Percentiles rank a stretch among this genome's conserved stretches.
Evolutionary conservation across 805 yeast species (phyloP).

Genomic region (Lachancea dasiensis): DNA sequence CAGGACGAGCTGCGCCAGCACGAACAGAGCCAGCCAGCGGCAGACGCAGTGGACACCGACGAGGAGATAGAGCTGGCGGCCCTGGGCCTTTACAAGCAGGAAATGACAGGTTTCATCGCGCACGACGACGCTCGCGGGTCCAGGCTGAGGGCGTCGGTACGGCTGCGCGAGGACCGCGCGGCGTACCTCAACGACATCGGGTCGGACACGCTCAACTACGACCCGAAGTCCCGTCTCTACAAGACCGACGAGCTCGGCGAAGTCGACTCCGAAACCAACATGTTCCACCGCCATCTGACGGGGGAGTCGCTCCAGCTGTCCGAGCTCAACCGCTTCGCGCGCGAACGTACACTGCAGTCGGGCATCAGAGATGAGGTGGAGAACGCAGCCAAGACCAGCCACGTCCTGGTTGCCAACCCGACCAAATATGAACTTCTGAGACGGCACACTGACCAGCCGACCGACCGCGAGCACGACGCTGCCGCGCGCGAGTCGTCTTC

Average conservation of each 20-base stretch:
- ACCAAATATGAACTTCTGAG: constrained; percentile 30
- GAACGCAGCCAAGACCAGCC: constrained; percentile 22
- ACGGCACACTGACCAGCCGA: constrained; percentile 14
- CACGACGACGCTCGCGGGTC: constrained; percentile 16
- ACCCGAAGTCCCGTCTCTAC: constrained; percentile 46
- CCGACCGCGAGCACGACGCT: not conserved
- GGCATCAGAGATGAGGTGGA: constrained; percentile 27
- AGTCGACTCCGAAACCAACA: constrained; percentile 35
- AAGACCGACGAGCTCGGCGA: constrained; percentile 32
- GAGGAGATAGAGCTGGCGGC: constrained; percentile 40
- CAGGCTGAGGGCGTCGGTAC: constrained; percentile 34
- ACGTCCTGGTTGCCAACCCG: constrained; percentile 33
- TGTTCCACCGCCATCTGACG: constrained; percentile 48
- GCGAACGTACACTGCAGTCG: constrained; percentile 35
- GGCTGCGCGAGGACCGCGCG: constrained; percentile 77
- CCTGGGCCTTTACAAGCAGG: constrained; percentile 32
- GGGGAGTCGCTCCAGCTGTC: constrained; percentile 55
- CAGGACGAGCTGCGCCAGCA: constrained; percentile 28
- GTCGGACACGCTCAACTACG: constrained; percentile 41
- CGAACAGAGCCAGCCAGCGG: constrained; percentile 7
- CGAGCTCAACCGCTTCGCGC: constrained; percentile 44
- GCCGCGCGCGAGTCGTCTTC: constrained; percentile 7
- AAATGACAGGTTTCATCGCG: constrained; percentile 16
- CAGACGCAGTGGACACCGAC: constrained; percentile 34
- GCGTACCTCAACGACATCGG: constrained; percentile 50